Evolutionary conservation across 2,329 filamentous ascomycete species (phyloP).

Genomic region (Diplodia corticola): DNA sequence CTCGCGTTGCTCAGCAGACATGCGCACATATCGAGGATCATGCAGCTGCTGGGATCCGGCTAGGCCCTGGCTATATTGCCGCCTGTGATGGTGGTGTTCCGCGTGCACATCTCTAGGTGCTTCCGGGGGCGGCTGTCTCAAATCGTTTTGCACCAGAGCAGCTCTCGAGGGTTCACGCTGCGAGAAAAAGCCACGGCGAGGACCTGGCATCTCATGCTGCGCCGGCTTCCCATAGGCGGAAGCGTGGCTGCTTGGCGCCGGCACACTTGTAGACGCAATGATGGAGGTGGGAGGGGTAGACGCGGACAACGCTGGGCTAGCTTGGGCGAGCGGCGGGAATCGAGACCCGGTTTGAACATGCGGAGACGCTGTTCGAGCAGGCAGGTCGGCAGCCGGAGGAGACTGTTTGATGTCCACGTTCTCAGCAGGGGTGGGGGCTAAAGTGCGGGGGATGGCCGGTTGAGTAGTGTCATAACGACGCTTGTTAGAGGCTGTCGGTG

Average conservation of each 20-base stretch:
- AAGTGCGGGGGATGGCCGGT: slow-evolving; percentile 39
- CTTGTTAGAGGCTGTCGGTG: slow-evolving; percentile 50
- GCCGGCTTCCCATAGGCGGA: slow-evolving; percentile 28
- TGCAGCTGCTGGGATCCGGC: slow-evolving; percentile 15
- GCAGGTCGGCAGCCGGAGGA: slow-evolving; percentile 29
- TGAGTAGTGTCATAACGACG: slow-evolving; percentile 49
- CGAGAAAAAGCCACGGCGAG: slow-evolving; percentile 40
- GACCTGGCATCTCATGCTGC: slow-evolving; percentile 30
- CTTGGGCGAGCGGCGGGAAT: slow-evolving; percentile 38
- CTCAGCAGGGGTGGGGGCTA: slow-evolving; percentile 49
- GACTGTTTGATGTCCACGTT: slow-evolving; percentile 44
- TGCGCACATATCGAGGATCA: slow-evolving; percentile 9
- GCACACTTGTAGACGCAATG: slow-evolving; percentile 12
- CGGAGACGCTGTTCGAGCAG: slow-evolving; percentile 44
- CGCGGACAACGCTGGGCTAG: slow-evolving; percentile 27
- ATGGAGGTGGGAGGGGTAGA: slow-evolving; percentile 16
- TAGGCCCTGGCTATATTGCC: slow-evolving; percentile 15
- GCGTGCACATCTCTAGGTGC: slow-evolving; percentile 6
- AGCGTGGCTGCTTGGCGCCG: slow-evolving; percentile 21
- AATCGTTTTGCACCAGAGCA: slow-evolving; percentile 27
- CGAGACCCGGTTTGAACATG: slow-evolving; percentile 29
- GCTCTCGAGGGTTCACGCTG: slow-evolving; percentile 34
- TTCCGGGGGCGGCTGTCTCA: slow-evolving; percentile 28
- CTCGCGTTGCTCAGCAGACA: slow-evolving; percentile 18
- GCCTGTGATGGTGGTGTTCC: slow-evolving; percentile 19